Base-by-base conservation (phyloP, 73 alveolate species). In the Diophrys sp. region DNA sequence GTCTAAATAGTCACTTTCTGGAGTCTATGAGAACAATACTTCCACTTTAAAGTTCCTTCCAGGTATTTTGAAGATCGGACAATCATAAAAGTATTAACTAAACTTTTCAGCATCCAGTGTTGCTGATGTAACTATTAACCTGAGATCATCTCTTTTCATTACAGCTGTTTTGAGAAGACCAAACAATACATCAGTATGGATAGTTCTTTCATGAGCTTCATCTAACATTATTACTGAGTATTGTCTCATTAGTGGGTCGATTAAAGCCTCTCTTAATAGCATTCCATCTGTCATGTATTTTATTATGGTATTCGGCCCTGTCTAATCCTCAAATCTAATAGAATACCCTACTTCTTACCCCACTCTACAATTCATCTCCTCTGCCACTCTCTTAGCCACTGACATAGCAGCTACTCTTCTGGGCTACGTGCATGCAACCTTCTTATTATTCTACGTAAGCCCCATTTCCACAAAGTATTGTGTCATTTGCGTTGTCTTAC, bases 381-480 rank as follows among this genome's bases (percentile, higher is more conserved):
- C 97, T 70, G 97, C 77, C 72, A 96, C 99, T 74, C 99, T 88
- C 85, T 95, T 95, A 23, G 99, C 99, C 30, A 98, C 99, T 1
- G 99, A 91, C 98, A 95, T 93, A 44, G 99, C 99, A 23, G 99
- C 99, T n/a, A 98, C 99, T 82, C 99, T 91, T 70, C 99, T 87
- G n/a, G 99, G 99, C 87, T 98, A 97, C 23, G 99, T 98, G 84
- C 99, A 98, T 0, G 99, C 99, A 23, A 98, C 95, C 88, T 95
- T 94, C 70, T 82, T 77, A 44, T 73, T 77, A 26, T 99, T 86
- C 75, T 86, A 78, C 23, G 97, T 85, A 69, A 88, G 84, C 31
- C 99, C 99, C 90, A 96, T 95, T 86, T 98, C 99, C 11, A 89
- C 97, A 80, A 98, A 80, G 90, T 98, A 98, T 90, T 98, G 98